These are phyloP conservation scores for Aureobasidium uvarum DNA, from an alignment of 2,329 filamentous ascomycete species.

Conservation along the genomic window DNA sequence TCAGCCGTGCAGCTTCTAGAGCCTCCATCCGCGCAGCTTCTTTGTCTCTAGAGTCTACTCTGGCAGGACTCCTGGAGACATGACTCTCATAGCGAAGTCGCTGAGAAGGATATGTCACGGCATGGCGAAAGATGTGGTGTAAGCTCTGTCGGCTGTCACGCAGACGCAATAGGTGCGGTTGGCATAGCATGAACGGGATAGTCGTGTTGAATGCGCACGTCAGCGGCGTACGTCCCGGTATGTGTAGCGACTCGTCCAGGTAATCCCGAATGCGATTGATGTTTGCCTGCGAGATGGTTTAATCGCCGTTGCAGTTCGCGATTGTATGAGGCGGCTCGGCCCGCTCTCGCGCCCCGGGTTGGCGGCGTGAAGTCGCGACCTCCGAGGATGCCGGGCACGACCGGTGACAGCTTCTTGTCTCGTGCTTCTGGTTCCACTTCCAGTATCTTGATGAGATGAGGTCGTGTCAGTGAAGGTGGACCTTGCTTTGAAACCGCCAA, in stretches of 20 bases:
- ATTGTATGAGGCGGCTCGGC: constrained; percentile 3
- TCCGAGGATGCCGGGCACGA: constrained; percentile 6
- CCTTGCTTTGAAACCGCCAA: neutral
- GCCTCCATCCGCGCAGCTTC: neutral
- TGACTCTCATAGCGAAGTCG: neutral
- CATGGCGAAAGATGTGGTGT: constrained; percentile 10
- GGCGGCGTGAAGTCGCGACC: neutral
- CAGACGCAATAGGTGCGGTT: constrained; percentile 4
- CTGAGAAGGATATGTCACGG: neutral
- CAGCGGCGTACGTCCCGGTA: neutral
- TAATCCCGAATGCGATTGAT: neutral
- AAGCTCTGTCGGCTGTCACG: constrained; percentile 15
- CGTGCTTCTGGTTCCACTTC: neutral
- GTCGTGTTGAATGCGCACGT: neutral
- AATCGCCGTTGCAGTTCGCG: neutral
- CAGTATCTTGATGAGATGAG: too few relatives aligned
- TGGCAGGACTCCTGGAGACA: too few relatives aligned
- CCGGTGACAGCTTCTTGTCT: neutral
- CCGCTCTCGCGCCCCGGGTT: neutral
- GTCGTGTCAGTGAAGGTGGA: too few relatives aligned
- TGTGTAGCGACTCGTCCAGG: neutral
- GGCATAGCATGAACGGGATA: constrained; percentile 25
- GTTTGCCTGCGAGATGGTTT: constrained; percentile 19
- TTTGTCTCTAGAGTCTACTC: neutral
- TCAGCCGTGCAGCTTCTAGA: neutral